Evolutionary conservation across 768 basidiomycete genomes (phyloP), one percentile per base, ranked within the genome.

Genomic region (Calocera viscosa): DNA sequence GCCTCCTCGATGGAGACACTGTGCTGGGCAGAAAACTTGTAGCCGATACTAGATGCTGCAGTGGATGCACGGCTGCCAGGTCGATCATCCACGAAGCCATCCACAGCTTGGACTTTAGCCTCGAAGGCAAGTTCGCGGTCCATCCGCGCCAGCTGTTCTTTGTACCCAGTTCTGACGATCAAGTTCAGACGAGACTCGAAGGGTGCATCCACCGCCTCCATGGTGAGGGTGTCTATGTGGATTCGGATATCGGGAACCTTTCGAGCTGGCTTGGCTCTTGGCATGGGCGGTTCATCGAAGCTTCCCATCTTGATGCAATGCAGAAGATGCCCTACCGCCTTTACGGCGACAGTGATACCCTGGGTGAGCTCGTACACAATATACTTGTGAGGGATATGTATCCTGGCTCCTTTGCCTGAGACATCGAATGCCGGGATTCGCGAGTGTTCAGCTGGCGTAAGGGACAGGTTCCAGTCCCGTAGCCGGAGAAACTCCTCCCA

Each of bases 151-250:
- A 81, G 82, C 41, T 86, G 85, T 63, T 92, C 93, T 40, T 85
- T 83, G 39, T 82, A 76, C 0, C 91, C 93, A 63, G 84, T 82
- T 67, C 83, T 80, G 81, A 84, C 90, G 33, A 91, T 89, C 10
- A 88, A 78, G 38, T 84, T 88, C 22, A 96, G 76, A 68, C 81
- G 83, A 17, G 83, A 82, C 75, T 98, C 94, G 67, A 96, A 84
- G 0, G 86, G 83, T 71, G 93, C 90, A 74, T 98, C 94, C 26
- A 85, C 84, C 28, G 86, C 86, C 75, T 96, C 93, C 10, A 91
- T 72, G 63, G 84, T 85, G 35, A 95, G 72, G 49, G 80, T 80
- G n/a, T 81, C 79, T 64, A 94, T 75, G 11, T 74, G 77, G 49
- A 95, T 72, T 0, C 77, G 76, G 49, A 94, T 73, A 65, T 81